phyloP scores from a whole-genome alignment of 208 protist genomes.

The Leishmania tarentolae region DNA sequence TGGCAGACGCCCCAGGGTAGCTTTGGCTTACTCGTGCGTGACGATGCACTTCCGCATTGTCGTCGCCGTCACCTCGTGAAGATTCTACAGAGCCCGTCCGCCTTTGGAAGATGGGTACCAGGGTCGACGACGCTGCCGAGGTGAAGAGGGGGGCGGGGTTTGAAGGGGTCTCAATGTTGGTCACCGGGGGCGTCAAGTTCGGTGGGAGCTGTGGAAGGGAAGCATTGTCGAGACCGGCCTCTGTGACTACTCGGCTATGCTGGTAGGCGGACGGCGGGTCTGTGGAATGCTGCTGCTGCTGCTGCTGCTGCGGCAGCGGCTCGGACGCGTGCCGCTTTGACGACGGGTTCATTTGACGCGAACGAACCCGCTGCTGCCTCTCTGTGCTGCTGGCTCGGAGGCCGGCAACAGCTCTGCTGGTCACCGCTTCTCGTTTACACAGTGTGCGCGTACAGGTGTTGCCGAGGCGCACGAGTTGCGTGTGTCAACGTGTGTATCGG shows the following conservation, averaged over 20 bases:
- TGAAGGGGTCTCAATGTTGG: not conserved
- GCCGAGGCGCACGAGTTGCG: not conserved
- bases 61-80: not conserved
- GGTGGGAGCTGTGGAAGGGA: slow-evolving; percentile 4
- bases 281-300: not conserved
- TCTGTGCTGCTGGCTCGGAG: not conserved
- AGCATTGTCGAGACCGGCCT: not conserved
- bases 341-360: slow-evolving; percentile 5
- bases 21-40: not conserved
- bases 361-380: not conserved
- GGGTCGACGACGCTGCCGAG: not conserved
- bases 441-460: not conserved
- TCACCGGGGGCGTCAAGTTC: not conserved
- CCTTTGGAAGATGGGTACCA: not conserved
- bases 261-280: too few relatives aligned
- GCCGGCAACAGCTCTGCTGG: not conserved
- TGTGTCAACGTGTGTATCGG: not conserved
- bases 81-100: not conserved
- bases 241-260: not conserved
- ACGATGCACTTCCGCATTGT: not conserved
- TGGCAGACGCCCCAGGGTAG: not conserved
- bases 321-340: slow-evolving; percentile 4
- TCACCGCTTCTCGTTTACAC: not conserved
- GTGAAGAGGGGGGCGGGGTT: not conserved
- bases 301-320: slow-evolving; percentile 6